phyloP scores from a whole-genome alignment of 148 eudicot species.

The Nepenthes mirabilis region DNA sequence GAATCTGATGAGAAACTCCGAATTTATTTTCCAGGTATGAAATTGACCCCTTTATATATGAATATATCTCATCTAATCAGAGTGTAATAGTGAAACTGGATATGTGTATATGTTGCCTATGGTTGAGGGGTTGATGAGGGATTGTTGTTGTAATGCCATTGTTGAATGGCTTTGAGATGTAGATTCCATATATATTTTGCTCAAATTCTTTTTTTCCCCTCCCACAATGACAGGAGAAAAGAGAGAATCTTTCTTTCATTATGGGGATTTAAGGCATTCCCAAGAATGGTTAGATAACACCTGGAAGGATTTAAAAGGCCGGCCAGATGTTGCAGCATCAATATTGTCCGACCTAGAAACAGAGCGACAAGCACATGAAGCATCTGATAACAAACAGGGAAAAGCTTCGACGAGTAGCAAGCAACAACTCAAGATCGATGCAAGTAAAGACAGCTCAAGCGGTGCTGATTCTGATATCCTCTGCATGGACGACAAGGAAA shows the following conservation, averaged over 20 bases:
- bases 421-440: slow-evolving; percentile 3
- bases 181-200: neutral
- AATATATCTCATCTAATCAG: no score
- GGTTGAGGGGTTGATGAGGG: neutral
- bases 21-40: slow-evolving; percentile 70
- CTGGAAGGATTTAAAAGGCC: slow-evolving; percentile 47
- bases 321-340: slow-evolving; percentile 39
- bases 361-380: neutral
- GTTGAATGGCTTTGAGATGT: neutral
- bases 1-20: slow-evolving; percentile 26
- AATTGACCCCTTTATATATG: no score
- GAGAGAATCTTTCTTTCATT: slow-evolving; percentile 20
- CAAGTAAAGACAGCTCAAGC: slow-evolving; percentile 4
- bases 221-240: slow-evolving; percentile 45
- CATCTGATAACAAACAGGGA: slow-evolving; percentile 1
- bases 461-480: neutral
- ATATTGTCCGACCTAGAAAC: slow-evolving; percentile 10
- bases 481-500: neutral
- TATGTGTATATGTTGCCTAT: neutral
- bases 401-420: neutral
- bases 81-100: neutral
- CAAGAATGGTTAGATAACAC: slow-evolving; percentile 60
- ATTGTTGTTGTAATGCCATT: neutral
- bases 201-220: neutral
- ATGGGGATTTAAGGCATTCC: slow-evolving; percentile 48